Base-by-base conservation (phyloP, 164 flowering plant species). In the Vitis riparia region DNA sequence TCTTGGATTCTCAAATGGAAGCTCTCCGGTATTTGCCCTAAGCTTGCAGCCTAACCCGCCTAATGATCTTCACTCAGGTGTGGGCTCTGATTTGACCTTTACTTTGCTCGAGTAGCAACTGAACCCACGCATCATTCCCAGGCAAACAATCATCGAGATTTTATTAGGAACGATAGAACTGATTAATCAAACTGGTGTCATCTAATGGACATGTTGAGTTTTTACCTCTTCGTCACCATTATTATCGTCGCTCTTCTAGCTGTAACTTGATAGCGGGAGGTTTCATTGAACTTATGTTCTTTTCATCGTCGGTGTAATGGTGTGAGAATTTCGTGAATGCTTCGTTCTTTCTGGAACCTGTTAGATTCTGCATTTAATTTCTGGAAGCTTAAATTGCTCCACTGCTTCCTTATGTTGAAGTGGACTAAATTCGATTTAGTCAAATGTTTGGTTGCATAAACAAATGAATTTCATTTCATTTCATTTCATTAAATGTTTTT, bases 81-180 rank as follows among this genome's bases (percentile, higher is more conserved):
- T 44, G 11, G 76, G 74, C 7, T 79, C 87, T 0, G 78, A 77
- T 27, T 74, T 83, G 51, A 79, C 85, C 48, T 81, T 75, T 48
- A 67, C 79, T 52, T 75, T 77, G 74, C 82, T 79, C 3, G 78
- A 73, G 68, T 77, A 49, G 52, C 11, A 11, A 17, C 11, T 2
- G 17, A 29, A 11, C n/a, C 2, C 57, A 5, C 52, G 27, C 19
- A 44, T 32, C 23, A 1, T 19, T 19, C 23, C 23, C 23, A 19
- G 23, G 23, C 23, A 19, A 19, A 19, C 23, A 19, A 19, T 19
- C 23, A 19, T 19, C 23, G 0, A 19, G 23, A 19, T 19, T 19
- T 19, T 19, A 19, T 19, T 19, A 19, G 23, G 23, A 19, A 19
- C 23, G 23, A 19, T 19, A 19, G 23, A 19, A 19, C 23, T 23